Base-by-base conservation (phyloP, 257 asterid species). In the Petrea volubilis region DNA sequence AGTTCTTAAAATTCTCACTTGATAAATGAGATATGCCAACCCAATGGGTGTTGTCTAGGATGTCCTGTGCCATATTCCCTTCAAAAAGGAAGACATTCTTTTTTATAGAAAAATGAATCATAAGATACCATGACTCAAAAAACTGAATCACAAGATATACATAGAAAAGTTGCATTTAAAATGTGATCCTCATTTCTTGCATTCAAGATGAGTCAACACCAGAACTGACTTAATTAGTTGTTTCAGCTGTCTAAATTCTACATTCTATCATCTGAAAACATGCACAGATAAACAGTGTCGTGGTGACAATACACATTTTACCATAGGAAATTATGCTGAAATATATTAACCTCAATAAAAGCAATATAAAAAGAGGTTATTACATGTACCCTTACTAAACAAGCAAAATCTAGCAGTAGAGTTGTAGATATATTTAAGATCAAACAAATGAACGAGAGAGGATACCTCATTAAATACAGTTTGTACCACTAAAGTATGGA, bases 11-110 rank as follows among this genome's bases (percentile, higher is more conserved):
- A 72, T 20, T 56, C 96, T 79, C 78, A 89, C 97, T 91, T 91
- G 72, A 91, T 86, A 76, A 85, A 91, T 58, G 96, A 85, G 75
- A 85, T 87, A 70, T 91, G 97, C 92, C 95, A 89, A 70, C 91
- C 91, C 81, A 91, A 77, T 52, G 90, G 78, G 15, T 82, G 84
- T 27, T 80, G 93, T 73, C 80, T 77, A 71, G 78, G 73, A 66
- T 83, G 87, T 74, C 84, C 88, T 50, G 56, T 83, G 15, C 67
- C 82, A 75, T 69, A 59, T 76, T 85, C 95, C 49, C 95, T 90
- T 78, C 50, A 51, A 63, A 47, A 68, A 41, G 6, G 47, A 68
- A 58, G 14, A 28, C 38, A 6, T 29, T 33, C 23, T 28, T 38
- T 34, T 29, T 36, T 3, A 18, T 58, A 60, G 36, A 65, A 27